Percentiles rank a stretch among this genome's conserved stretches.
phyloP scores from a whole-genome alignment of 2,329 filamentous ascomycete species.

The Gliomastix tumulicola region DNA sequence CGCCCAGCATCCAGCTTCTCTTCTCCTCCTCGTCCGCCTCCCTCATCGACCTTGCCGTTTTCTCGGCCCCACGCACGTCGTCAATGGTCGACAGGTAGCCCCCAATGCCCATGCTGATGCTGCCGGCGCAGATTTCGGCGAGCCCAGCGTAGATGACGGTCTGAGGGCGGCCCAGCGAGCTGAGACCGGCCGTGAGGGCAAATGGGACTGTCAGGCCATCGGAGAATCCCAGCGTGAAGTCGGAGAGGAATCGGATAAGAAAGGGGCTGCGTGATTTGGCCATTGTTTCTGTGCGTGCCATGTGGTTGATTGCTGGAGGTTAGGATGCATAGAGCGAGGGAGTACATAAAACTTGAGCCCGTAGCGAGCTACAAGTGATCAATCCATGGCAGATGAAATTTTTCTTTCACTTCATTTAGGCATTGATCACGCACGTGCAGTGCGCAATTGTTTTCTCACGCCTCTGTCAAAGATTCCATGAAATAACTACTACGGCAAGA shows the following conservation, averaged over 20 bases:
- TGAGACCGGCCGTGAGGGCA: slow-evolving; percentile 64
- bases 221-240: slow-evolving; percentile 66
- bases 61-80: slow-evolving; percentile 8
- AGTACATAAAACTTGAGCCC: no score
- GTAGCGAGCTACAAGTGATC: no score
- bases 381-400: no score
- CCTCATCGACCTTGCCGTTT: not conserved
- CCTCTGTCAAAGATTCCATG: no score
- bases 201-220: slow-evolving; percentile 72
- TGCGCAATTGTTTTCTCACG: no score
- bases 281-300: no score
- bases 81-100: slow-evolving; percentile 57
- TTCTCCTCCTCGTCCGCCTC: slow-evolving; percentile 11
- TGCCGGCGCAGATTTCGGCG: slow-evolving; percentile 63
- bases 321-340: no score
- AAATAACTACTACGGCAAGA: no score
- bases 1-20: slow-evolving; percentile 14
- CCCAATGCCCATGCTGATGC: slow-evolving; percentile 68
- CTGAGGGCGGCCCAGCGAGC: slow-evolving; percentile 50
- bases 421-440: no score
- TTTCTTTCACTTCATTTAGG: no score
- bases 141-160: slow-evolving; percentile 62
- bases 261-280: not conserved
- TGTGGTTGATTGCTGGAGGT: no score
- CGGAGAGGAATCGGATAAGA: slow-evolving; percentile 40